These are phyloP conservation scores for Calonectria leucothoes DNA, from an alignment of 2,329 filamentous ascomycete genomes.

Conservation along the genomic window DNA sequence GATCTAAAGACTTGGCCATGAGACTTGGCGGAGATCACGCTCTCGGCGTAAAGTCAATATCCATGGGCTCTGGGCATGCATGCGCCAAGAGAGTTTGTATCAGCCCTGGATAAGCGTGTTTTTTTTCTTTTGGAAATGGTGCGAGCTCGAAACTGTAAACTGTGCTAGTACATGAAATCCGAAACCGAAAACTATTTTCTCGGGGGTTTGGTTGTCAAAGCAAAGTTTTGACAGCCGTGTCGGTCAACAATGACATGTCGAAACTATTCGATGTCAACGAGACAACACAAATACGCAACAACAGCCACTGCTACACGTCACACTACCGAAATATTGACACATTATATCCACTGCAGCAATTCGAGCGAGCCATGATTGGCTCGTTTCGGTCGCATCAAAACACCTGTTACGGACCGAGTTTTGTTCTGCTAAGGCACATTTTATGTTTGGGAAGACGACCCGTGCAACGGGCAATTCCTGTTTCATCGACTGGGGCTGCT, in stretches of 20 bases:
- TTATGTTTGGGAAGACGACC: not conserved
- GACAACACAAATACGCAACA: not conserved
- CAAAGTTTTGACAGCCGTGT: too few relatives aligned
- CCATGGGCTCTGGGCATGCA: not conserved
- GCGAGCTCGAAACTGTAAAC: not conserved
- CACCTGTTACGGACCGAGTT: not conserved
- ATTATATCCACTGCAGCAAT: not conserved
- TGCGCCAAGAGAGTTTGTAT: constrained; percentile 3
- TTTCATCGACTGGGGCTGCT: not conserved
- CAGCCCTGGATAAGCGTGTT: not conserved
- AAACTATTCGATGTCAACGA: not conserved
- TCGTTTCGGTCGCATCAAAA: not conserved
- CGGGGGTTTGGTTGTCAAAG: not conserved
- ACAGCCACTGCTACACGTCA: not conserved
- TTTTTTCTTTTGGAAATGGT: not conserved
- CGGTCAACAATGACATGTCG: not conserved
- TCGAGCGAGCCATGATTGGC: not conserved
- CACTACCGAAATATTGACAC: not conserved
- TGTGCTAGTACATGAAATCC: not conserved
- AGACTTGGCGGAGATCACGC: not conserved
- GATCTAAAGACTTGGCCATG: constrained; percentile 2
- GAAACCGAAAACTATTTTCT: not conserved
- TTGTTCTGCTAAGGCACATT: not conserved
- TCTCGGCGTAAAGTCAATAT: not conserved
- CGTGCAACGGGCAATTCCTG: not conserved